These are phyloP conservation scores for Fusarium mundagurra DNA, from an alignment of 2,329 filamentous ascomycete species.

Conservation along the genomic window DNA sequence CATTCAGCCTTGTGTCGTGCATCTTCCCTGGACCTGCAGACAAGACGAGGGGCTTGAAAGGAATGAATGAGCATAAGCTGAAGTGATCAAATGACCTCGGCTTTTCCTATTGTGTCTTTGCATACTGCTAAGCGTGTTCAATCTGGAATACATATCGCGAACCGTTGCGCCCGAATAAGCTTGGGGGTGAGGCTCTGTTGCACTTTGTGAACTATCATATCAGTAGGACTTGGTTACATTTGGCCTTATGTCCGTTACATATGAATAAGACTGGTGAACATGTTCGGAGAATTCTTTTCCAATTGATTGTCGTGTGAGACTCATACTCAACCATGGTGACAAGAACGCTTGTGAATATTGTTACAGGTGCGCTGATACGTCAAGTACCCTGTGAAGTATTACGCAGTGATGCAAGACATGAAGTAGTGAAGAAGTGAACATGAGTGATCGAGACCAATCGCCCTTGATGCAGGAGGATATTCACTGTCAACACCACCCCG, in stretches of 20 bases:
- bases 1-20: slow-evolving; percentile 13
- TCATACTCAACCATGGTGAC: not conserved
- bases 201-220: not conserved
- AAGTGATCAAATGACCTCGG: not conserved
- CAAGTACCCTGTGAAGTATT: not conserved
- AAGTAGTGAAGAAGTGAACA: not conserved
- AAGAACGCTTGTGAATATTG: not conserved
- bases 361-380: not conserved
- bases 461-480: not conserved
- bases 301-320: not conserved
- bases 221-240: not conserved
- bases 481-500: not conserved
- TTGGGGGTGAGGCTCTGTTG: not conserved
- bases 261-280: not conserved
- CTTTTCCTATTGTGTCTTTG: not conserved
- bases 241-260: not conserved
- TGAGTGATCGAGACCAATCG: not conserved
- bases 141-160: not conserved
- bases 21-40: not conserved
- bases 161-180: not conserved
- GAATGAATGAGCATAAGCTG: not conserved
- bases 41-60: slow-evolving; percentile 1
- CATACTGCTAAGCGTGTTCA: not conserved
- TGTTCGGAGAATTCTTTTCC: not conserved
- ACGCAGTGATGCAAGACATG: not conserved